Evolutionary conservation across 495 filamentous ascomycete genomes (phyloP), one percentile per base, ranked within the genome.

Genomic region (Aspergillus bridgeri): DNA sequence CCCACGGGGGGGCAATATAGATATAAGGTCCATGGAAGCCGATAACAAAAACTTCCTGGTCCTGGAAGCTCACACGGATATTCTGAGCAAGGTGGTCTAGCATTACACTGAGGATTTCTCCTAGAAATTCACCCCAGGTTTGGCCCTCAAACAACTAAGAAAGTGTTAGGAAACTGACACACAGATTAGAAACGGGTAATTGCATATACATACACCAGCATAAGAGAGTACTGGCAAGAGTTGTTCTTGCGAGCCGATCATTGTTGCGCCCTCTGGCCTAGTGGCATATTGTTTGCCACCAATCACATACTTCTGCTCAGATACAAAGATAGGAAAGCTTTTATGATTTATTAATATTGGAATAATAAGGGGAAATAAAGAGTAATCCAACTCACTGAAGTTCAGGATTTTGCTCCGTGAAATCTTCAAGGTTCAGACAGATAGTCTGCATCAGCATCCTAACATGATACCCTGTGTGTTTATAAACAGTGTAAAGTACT

Each of bases 101-200:
- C 54, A 56, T 56, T 50, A 56, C 33, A 33, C 54, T 47, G 25
- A 56, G 45, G 15, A 47, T 56, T 43, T 56, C 54, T 20, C 24
- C 33, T 19, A 50, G 19, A 20, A 56, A 56, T 23, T 56, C 54
- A 11, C 29, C 18, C 54, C 54, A 56, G 2, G 54, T 43, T 29
- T 56, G 54, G 25, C 29, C 54, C 25, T 56, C 54, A 47, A 23
- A 50, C 54, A 45, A 56, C 51, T 54, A 5, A 54, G 17, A 24
- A n/a, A 18, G 6, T 24, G 18, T 54, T 45, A 54, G 51, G 38
- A 6, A 42, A 38, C 23, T 55, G 3, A 23, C 33, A 27, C 9
- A 5, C 8, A 2, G 21, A 54, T 11, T 15, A 15, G 21, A 38
- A 42, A 22, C 20, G 8, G n/a, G 1, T 13, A 19, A 15, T 11